A percentile compares a stretch with the other conserved stretches of the same genome.
Evolutionary conservation across 352 stramenopile species (phyloP).

Genomic region (Phytophthora colocasiae): DNA sequence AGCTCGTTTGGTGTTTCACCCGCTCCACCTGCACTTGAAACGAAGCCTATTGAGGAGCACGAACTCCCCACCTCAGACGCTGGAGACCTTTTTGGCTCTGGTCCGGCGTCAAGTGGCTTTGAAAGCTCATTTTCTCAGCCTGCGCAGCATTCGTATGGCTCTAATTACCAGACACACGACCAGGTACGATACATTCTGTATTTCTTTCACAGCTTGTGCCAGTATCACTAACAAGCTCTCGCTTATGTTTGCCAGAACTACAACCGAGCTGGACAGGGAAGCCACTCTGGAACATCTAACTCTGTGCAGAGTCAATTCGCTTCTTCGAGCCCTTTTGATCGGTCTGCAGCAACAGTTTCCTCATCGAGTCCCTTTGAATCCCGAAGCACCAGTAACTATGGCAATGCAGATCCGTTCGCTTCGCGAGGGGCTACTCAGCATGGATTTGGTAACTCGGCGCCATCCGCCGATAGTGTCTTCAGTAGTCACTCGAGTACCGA

Average conservation of each 20-base stretch:
- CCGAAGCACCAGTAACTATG: conserved; percentile 18
- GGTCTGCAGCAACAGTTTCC: conserved; percentile 12
- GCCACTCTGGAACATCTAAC: conserved; percentile 12
- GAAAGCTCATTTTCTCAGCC: conserved; percentile 44
- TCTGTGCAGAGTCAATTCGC: conserved; percentile 20
- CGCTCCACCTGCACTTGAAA: conserved; percentile 7
- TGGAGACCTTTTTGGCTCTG: conserved; percentile 63
- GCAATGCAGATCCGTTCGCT: conserved; percentile 29
- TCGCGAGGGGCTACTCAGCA: conserved; percentile 25
- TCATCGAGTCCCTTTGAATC: conserved; percentile 29
- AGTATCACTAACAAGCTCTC: conserved; percentile 10
- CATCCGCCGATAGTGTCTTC: conserved; percentile 29
- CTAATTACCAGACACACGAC: conserved; percentile 45
- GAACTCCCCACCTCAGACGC: conserved; percentile 65
- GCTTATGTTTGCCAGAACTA: conserved; percentile 28
- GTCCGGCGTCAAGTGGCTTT: conserved; percentile 36
- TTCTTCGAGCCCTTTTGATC: conserved; percentile 32
- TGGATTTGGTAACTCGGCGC: conserved; percentile 29
- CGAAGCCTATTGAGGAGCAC: conserved; percentile 38
- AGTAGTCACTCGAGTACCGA: conserved; percentile 10
- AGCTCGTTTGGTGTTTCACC: conserved; percentile 42
- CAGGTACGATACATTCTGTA: conserved; percentile 40
- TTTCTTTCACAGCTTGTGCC: not conserved
- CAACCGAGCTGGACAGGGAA: conserved; percentile 19
- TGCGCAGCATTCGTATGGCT: conserved; percentile 30